Conservation (phyloP, 129 eudicot genomes). For the Flaveria linearis region DNA sequence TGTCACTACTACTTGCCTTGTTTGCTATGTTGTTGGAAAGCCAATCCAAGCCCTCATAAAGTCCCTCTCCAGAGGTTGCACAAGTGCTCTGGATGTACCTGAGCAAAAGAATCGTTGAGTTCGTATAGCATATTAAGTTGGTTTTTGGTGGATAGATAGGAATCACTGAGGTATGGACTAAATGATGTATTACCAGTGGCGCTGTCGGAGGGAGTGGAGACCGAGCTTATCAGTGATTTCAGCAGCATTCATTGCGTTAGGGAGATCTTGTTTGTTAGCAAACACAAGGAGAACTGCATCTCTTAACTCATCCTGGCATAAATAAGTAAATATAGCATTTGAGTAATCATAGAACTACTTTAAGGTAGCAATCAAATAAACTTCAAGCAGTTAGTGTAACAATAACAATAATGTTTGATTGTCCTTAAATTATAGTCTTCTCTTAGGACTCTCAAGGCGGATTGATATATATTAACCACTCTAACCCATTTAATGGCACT, state of each 20-base stretch:
- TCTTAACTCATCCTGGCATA: slow-evolving; percentile 64
- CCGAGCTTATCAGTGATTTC: slow-evolving; percentile 77
- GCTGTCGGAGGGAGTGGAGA: slow-evolving; percentile 81
- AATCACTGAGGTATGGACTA: neutral
- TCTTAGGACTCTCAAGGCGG: neutral
- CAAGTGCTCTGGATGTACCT: slow-evolving; percentile 99
- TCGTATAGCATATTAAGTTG: neutral
- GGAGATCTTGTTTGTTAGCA: slow-evolving; percentile 83
- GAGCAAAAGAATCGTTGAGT: slow-evolving; percentile 7
- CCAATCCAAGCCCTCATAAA: slow-evolving; percentile 98
- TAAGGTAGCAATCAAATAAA: neutral
- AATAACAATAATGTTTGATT: neutral
- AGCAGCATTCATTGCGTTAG: slow-evolving; percentile 82
- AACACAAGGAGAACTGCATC: slow-evolving; percentile 78
- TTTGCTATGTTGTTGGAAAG: slow-evolving; percentile 98
- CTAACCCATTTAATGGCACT: neutral
- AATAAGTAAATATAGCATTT: slow-evolving; percentile 4
- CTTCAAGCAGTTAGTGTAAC: neutral
- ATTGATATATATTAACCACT: neutral
- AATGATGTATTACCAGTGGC: slow-evolving; percentile 59
- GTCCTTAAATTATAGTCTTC: neutral
- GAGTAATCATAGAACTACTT: neutral
- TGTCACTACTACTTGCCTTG: slow-evolving; percentile 48
- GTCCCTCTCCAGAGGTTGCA: slow-evolving; percentile 99
- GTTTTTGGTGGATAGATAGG: neutral